phyloP scores from a whole-genome alignment of 805 yeast species.

The Saturnispora bothae region DNA sequence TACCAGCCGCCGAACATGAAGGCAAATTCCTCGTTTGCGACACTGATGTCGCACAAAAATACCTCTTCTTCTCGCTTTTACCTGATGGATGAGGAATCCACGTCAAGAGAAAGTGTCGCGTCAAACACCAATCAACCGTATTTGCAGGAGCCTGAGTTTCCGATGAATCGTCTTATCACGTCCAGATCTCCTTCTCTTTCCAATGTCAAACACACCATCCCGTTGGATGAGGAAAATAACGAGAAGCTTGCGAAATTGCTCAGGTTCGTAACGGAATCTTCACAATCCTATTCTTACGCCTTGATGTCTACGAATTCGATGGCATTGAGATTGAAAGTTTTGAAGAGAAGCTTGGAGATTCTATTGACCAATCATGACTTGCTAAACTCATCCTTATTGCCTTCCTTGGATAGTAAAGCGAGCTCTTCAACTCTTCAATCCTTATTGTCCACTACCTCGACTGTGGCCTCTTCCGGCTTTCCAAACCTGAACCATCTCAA shows the following conservation, averaged over 20 bases:
- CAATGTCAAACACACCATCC: not conserved
- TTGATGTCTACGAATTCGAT: slow-evolving; percentile 72
- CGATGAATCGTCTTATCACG: slow-evolving; percentile 2
- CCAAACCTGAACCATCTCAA: not conserved
- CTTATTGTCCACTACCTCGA: slow-evolving; percentile 25
- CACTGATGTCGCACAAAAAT: slow-evolving; percentile 4
- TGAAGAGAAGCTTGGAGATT: slow-evolving; percentile 68
- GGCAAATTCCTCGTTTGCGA: slow-evolving; percentile 3
- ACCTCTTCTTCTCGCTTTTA: slow-evolving; percentile 9
- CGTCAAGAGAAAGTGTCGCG: slow-evolving; percentile 10
- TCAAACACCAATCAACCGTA: not conserved
- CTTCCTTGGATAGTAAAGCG: slow-evolving; percentile 29
- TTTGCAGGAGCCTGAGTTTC: not conserved
- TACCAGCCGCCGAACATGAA: slow-evolving; percentile 7
- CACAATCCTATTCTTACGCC: slow-evolving; percentile 80
- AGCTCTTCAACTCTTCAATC: slow-evolving; percentile 40
- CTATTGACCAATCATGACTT: slow-evolving; percentile 51
- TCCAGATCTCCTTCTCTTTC: slow-evolving; percentile 3
- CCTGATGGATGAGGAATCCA: slow-evolving; percentile 10
- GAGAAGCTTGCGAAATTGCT: slow-evolving; percentile 16
- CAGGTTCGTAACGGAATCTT: slow-evolving; percentile 65
- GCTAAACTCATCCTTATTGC: slow-evolving; percentile 19
- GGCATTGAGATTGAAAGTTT: slow-evolving; percentile 62
- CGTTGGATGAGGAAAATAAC: not conserved
- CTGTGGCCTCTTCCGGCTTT: not conserved